Conservation (phyloP, 2,329 filamentous ascomycete genomes). For the Monosporascus sp. region DNA sequence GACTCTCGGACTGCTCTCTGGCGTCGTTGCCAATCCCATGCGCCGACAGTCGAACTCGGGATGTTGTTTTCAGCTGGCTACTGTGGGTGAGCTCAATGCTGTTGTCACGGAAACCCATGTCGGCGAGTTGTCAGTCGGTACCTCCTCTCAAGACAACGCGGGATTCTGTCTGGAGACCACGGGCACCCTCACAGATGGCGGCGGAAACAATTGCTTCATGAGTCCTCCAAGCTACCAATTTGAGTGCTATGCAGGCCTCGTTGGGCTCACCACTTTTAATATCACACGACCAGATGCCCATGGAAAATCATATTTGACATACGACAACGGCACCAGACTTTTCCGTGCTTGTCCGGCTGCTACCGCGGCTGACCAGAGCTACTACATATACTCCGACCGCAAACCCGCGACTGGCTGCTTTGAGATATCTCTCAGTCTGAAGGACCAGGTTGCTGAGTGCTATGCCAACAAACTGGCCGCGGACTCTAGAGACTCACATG, state of each 20-base stretch:
- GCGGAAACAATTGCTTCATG: conserved; percentile 24
- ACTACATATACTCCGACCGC: conserved; percentile 19
- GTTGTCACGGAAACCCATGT: conserved; percentile 19
- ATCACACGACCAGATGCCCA: conserved; percentile 7
- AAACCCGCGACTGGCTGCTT: conserved; percentile 17
- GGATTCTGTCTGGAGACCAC: conserved; percentile 19
- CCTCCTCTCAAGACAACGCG: conserved; percentile 19
- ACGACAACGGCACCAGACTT: conserved; percentile 14
- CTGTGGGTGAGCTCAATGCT: conserved; percentile 18
- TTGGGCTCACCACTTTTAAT: conserved; percentile 19
- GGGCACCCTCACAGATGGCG: conserved; percentile 18
- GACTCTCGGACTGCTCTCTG: conserved; percentile 10
- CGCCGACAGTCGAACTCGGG: conserved; percentile 9
- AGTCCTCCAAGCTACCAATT: conserved; percentile 18
- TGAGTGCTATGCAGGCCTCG: conserved; percentile 19
- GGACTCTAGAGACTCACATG: not conserved
- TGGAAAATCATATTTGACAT: conserved; percentile 19
- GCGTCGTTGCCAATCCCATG: conserved; percentile 7
- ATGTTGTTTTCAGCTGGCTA: conserved; percentile 23
- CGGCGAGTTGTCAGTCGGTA: conserved; percentile 20
- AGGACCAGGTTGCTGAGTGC: conserved; percentile 13
- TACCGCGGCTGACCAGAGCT: conserved; percentile 10
- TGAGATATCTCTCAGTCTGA: conserved; percentile 16
- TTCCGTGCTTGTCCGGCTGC: conserved; percentile 23
- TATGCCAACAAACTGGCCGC: conserved; percentile 2